phyloP scores from a whole-genome alignment of 2,329 filamentous ascomycete genomes.

The Penicillium sp. region DNA sequence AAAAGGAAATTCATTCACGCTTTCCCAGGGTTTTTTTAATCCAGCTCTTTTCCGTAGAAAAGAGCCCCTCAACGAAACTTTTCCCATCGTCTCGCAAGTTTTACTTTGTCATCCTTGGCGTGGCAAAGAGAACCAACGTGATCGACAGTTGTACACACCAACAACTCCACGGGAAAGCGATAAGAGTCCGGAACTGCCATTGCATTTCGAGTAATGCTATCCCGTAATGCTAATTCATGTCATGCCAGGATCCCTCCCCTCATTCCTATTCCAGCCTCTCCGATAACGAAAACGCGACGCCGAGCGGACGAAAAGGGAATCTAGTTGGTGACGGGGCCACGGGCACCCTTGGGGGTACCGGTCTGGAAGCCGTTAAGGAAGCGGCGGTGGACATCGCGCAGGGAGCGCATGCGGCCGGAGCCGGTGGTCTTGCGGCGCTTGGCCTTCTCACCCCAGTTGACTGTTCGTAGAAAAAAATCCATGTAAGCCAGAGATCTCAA shows the following conservation, averaged over 20 bases:
- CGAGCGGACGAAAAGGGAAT: constrained; percentile 31
- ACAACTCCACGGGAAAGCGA: constrained; percentile 38
- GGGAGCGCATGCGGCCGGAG: constrained; percentile 91
- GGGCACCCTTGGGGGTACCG: constrained; percentile 80
- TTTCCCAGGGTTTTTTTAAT: constrained; percentile 33
- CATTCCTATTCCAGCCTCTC: constrained; percentile 36
- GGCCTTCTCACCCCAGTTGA: constrained; percentile 99
- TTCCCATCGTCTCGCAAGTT: constrained; percentile 25
- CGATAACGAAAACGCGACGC: constrained; percentile 40
- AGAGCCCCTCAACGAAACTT: constrained; percentile 30
- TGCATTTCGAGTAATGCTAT: constrained; percentile 35
- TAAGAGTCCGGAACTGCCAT: constrained; percentile 33
- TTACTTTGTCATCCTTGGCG: constrained; percentile 21
- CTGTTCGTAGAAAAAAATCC: constrained; percentile 50
- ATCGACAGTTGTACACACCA: constrained; percentile 35
- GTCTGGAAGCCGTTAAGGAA: constrained; percentile 98
- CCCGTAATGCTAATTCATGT: constrained; percentile 38
- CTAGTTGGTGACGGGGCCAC: constrained; percentile 58
- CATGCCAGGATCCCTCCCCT: constrained; percentile 37
- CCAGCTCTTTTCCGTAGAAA: constrained; percentile 21
- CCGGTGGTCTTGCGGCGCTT: constrained; percentile 99
- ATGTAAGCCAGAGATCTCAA: constrained; percentile 29
- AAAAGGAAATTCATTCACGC: constrained; percentile 41
- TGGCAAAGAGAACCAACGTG: constrained; percentile 30
- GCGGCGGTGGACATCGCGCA: constrained; percentile 86